Base-by-base conservation (phyloP, 768 basidiomycete species). In the Exsudoporus frostii region DNA sequence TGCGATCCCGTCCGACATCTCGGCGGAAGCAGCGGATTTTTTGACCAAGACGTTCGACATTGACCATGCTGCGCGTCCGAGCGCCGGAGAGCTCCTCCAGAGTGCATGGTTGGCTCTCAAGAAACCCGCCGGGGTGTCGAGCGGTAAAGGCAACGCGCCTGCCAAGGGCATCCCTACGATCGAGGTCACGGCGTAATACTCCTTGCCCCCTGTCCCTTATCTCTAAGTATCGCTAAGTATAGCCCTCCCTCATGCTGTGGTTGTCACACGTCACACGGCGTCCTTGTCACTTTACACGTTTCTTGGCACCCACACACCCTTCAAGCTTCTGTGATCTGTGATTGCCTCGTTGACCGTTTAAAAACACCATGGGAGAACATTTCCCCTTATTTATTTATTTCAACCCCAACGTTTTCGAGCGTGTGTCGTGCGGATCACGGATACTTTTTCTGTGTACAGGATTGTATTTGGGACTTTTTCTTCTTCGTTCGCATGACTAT, bases 1-100 rank as follows among this genome's bases (percentile, higher is more conserved):
- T 0, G 75, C 86, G 2, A 91, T 91, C 50, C 97, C 97, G 1
- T 83, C 87, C 1, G 96, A 99, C 66, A 95, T 98, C 49, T 92
- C 92, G 4, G 59, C 83, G 1, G 93, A 96, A 13, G 93, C 93
- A 1, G 86, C 88, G 46, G 86, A 88, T 60, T 96, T 98, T 74
- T 77, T 99, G 44, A 78, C 82, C 24, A 79, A 80, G 57, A 94
- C 95, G 5, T 97, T 98, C 64, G 90, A 93, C 57, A 74, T 93
- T 41, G 81, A 97, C 60, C 87, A 93, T 54, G 79, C 84, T 58
- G 80, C 80, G 27, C 82, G 94, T 45, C 93, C 93, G 6, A 81
- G 87, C 17, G 93, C 93, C 9, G 75, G 78, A 2, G 87, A 85
- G 58, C 75, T 96, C 10, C 76, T 93, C 34, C 79, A 81, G 47